phyloP scores from a whole-genome alignment of 768 basidiomycete genomes.

The Butyriboletus loyo region DNA sequence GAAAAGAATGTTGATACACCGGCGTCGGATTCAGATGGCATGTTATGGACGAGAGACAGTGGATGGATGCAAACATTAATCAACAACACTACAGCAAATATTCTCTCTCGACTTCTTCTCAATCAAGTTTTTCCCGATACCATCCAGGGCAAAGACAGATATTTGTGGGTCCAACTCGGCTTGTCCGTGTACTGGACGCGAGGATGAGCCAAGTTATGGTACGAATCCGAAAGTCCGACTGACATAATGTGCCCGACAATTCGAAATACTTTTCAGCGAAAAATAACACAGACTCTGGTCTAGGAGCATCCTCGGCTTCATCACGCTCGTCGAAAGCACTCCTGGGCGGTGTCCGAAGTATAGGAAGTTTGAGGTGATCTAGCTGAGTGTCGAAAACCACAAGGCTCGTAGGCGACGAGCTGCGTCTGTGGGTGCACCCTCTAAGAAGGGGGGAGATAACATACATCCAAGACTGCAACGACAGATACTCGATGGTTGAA shows the following conservation, averaged over 20 bases:
- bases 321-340: constrained; percentile 15
- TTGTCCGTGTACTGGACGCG: constrained; percentile 10
- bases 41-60: not conserved
- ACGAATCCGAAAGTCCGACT: constrained; percentile 27
- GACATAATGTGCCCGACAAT: constrained; percentile 43
- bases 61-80: constrained; percentile 15
- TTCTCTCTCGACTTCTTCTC: not conserved
- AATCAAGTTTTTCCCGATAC: constrained; percentile 1
- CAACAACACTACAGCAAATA: constrained; percentile 11
- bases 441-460: constrained; percentile 1
- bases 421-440: constrained; percentile 2
- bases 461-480: constrained; percentile 24
- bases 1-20: constrained; percentile 40
- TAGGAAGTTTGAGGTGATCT: constrained; percentile 48
- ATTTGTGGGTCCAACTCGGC: not conserved
- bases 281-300: constrained; percentile 36
- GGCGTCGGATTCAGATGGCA: constrained; percentile 22
- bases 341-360: constrained; percentile 33
- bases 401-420: constrained; percentile 33
- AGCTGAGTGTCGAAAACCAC: constrained; percentile 62
- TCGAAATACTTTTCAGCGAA: constrained; percentile 57
- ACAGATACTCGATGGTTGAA: constrained; percentile 37
- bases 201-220: not conserved
- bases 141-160: constrained; percentile 13
- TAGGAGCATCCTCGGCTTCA: constrained; percentile 16